Percentiles rank a stretch among this genome's conserved stretches.
Evolutionary conservation across 2,329 filamentous ascomycete genomes (phyloP).

Genomic region (Colletotrichum siamense): DNA sequence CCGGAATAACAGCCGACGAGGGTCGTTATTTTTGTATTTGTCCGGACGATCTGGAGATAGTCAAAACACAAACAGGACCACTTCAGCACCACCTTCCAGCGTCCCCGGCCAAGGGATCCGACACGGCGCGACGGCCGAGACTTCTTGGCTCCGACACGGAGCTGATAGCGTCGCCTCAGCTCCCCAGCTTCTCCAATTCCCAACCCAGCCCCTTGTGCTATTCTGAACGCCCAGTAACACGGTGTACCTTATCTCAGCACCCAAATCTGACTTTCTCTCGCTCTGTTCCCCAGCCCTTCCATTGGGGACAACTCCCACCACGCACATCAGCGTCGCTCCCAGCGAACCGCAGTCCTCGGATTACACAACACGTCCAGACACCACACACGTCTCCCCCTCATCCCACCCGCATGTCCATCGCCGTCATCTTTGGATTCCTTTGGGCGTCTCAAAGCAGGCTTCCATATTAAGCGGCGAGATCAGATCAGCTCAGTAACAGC

Average conservation of each 20-base stretch:
- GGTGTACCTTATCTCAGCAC: background rate
- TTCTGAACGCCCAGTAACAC: background rate
- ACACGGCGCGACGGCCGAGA: constrained; percentile 12
- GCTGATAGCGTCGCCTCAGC: background rate
- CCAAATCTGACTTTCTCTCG: background rate
- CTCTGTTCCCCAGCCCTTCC: background rate
- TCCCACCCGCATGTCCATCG: background rate
- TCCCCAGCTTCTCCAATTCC: background rate
- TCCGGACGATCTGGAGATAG: background rate
- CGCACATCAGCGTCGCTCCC: background rate
- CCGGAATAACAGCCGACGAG: background rate
- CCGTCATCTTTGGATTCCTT: background rate
- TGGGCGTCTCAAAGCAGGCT: background rate
- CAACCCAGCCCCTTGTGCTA: background rate
- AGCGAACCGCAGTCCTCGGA: background rate
- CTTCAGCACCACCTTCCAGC: background rate
- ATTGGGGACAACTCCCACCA: background rate
- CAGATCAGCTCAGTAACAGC: constrained; percentile 2
- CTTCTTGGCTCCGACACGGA: constrained; percentile 18
- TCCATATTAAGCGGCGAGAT: background rate
- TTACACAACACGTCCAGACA: background rate
- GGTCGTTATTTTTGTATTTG: background rate
- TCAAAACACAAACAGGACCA: background rate
- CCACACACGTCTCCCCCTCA: background rate
- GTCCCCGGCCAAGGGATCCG: constrained; percentile 3